Base-by-base conservation (phyloP, 768 basidiomycete genomes). In the Lentinula edodes region DNA sequence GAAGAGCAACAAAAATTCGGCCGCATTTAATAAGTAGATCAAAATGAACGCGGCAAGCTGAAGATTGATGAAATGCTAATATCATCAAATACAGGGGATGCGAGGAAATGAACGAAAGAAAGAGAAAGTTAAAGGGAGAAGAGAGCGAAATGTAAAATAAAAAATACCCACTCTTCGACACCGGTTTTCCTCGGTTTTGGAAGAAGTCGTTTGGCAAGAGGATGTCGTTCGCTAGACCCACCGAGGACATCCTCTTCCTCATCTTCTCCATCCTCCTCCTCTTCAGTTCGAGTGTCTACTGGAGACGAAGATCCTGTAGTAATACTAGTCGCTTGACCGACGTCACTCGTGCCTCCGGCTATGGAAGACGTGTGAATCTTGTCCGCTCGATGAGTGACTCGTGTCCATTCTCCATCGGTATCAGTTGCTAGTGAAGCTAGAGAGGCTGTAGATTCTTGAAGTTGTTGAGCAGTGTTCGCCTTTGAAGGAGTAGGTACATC, bases 131-230 rank as follows among this genome's bases (percentile, higher is more conserved):
- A 42, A 28, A 42, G 36, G 39, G 18, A 36, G 41, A 23, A 50
- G 61, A 16, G 48, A 39, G 48, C 41, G 38, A 18, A 34, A 10
- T 56, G 52, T 43, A 9, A 35, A 45, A 38, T 35, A 39, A n/a
- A 64, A 1, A 7, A 28, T 53, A 80, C 84, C 62, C 69, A 89
- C 91, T 88, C 89, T 56, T 90, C 89, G 32, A 89, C 83, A 13
- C 75, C 81, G 3, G 89, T 89, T 68, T 85, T 85, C 58, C 79
- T 75, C 18, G 87, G 79, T 65, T 84, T 88, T 13, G 88, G 84
- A n/a, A 86, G 69, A 61, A 87, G 68, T 68, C 79, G 80, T 72
- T 90, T 88, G 2, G 86, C 86, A 6, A 89, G 76, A 2, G 88
- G 36, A 51, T 53, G 10, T 34, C 20, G 45, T 41, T 61, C 50